A percentile compares a stretch with the other conserved stretches of the same genome.
phyloP scores from a whole-genome alignment of 805 yeast genomes.

The Starmerella davenportii region DNA sequence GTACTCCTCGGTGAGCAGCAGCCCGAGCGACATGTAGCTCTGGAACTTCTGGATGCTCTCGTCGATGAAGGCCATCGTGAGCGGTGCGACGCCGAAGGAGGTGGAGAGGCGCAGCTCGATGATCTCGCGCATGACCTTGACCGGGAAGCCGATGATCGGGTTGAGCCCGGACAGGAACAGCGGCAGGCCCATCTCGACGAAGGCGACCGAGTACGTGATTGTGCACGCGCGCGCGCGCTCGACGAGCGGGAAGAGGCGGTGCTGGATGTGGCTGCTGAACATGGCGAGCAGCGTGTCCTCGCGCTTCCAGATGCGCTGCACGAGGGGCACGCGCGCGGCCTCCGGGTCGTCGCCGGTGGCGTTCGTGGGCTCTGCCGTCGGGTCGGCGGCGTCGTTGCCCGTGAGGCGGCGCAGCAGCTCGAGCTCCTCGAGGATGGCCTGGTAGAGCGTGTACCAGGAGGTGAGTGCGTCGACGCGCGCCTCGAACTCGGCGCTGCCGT shows the following conservation, averaged over 20 bases:
- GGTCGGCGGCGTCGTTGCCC: slow-evolving; percentile 62
- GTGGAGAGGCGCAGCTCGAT: slow-evolving; percentile 55
- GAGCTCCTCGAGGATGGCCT: slow-evolving; percentile 46
- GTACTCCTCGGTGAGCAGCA: slow-evolving; percentile 53
- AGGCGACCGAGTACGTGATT: slow-evolving; percentile 39
- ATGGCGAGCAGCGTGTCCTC: slow-evolving; percentile 32
- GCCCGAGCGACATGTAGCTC: slow-evolving; percentile 54
- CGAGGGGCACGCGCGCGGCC: slow-evolving; percentile 38
- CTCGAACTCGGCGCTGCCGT: slow-evolving; percentile 45
- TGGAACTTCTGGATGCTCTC: slow-evolving; percentile 78
- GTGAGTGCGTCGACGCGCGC: slow-evolving; percentile 55
- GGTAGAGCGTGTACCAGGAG: slow-evolving; percentile 67
- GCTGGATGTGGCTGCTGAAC: slow-evolving; percentile 50
- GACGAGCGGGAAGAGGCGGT: slow-evolving; percentile 62
- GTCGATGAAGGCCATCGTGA: slow-evolving; percentile 91
- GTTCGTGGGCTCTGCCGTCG: slow-evolving; percentile 26
- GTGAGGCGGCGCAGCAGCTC: slow-evolving; percentile 57
- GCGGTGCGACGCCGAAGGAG: slow-evolving; percentile 61
- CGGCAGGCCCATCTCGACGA: slow-evolving; percentile 51
- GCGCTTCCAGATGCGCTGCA: slow-evolving; percentile 59
- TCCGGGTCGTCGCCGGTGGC: slow-evolving; percentile 35
- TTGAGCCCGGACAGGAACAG: slow-evolving; percentile 39
- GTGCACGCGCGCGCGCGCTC: slow-evolving; percentile 61
- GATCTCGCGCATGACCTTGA: slow-evolving; percentile 60
- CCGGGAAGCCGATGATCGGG: slow-evolving; percentile 55